Conservation (phyloP, 306 rosid genomes). For the Ormosia semicastrata region DNA sequence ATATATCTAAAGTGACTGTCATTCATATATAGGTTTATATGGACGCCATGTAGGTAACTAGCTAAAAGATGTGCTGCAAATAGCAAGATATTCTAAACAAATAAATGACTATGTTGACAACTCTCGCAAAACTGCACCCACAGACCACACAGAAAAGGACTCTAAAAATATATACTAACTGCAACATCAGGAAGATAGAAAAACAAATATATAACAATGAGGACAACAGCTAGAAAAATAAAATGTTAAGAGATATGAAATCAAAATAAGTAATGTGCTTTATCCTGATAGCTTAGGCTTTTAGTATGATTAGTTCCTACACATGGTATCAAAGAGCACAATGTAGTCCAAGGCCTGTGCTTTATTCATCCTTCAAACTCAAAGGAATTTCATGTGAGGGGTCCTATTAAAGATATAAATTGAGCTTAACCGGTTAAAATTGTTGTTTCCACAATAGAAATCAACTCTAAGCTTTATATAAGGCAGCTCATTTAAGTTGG, state of each 20-base stretch:
- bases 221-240: background rate
- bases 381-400: no score
- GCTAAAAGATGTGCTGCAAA: background rate
- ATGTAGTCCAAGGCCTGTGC: background rate
- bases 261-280: background rate
- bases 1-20: conserved; percentile 1
- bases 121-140: background rate
- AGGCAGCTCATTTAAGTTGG: no score
- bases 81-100: background rate
- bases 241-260: background rate
- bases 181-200: background rate
- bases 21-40: background rate
- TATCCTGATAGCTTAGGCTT: background rate
- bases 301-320: background rate
- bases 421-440: no score
- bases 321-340: background rate
- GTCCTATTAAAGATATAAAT: no score
- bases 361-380: conserved; percentile 1
- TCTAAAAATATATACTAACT: background rate
- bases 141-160: background rate
- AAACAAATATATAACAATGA: background rate
- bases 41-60: background rate
- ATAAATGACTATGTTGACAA: background rate
- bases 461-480: no score
- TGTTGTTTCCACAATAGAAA: no score